A percentile compares a stretch with the other conserved stretches of the same genome.
Conservation (phyloP, 805 yeast species). For the Alloascoidea hylecoeti region DNA sequence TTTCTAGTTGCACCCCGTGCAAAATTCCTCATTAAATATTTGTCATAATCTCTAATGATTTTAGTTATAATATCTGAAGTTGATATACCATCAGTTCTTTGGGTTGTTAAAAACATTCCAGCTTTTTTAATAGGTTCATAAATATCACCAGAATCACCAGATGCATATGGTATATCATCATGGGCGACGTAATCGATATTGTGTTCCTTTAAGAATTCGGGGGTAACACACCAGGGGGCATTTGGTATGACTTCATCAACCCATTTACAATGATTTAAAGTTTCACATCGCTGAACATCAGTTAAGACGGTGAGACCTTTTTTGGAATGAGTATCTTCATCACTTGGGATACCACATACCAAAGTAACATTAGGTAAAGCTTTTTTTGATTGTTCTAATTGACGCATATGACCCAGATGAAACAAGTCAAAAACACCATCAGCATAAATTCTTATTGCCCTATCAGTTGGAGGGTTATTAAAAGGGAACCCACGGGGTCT, state of each 20-base stretch:
- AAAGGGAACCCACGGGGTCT: conserved; percentile 60
- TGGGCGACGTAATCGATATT: conserved; percentile 77
- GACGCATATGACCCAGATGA: conserved; percentile 83
- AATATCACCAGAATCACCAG: conserved; percentile 64
- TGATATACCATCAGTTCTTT: conserved; percentile 75
- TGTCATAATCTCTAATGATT: conserved; percentile 74
- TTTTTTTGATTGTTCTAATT: conserved; percentile 73
- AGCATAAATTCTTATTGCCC: conserved; percentile 69
- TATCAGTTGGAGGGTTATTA: conserved; percentile 54
- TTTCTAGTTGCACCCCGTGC: conserved; percentile 90
- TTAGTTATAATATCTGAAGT: conserved; percentile 78
- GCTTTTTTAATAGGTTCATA: conserved; percentile 65
- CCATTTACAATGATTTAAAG: conserved; percentile 71
- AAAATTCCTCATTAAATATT: conserved; percentile 74
- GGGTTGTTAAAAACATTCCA: conserved; percentile 73
- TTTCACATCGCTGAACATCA: conserved; percentile 64
- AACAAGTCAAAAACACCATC: conserved; percentile 82
- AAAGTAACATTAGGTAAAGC: conserved; percentile 56
- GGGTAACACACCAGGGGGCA: conserved; percentile 77
- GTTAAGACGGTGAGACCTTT: conserved; percentile 72
- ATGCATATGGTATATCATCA: conserved; percentile 74
- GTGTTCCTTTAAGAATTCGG: conserved; percentile 51
- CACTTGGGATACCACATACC: conserved; percentile 73
- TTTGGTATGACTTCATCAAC: conserved; percentile 74
- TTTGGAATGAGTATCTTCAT: conserved; percentile 63